Percentiles rank a stretch among this genome's conserved stretches.
Evolutionary conservation across 73 alveolate species (phyloP).

Genomic region (Blepharisma japonicum): DNA sequence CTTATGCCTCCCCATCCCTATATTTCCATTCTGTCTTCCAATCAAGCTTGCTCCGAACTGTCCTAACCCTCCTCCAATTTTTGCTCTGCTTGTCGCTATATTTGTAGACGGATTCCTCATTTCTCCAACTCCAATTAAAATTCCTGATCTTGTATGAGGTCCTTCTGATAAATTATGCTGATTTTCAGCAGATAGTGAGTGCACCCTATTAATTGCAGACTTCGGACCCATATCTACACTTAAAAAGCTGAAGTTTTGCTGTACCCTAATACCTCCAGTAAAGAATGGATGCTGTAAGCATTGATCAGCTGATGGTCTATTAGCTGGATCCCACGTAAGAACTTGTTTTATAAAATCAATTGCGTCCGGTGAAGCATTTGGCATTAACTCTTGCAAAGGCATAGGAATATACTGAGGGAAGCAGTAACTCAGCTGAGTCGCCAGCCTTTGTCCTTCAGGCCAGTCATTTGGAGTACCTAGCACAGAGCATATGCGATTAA

Average conservation of each 20-base stretch:
- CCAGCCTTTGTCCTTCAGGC: conserved; percentile 93
- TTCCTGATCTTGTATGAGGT: no score
- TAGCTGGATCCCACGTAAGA: conserved; percentile 91
- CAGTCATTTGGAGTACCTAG: conserved; percentile 96
- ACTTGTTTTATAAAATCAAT: conserved; percentile 84
- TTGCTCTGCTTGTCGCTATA: no score
- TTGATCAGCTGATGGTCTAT: conserved; percentile 89
- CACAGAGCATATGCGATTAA: conserved; percentile 86
- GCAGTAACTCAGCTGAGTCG: conserved; percentile 78
- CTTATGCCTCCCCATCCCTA: no score
- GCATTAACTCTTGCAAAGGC: conserved; percentile 75
- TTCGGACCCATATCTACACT: no score
- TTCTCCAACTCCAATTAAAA: no score
- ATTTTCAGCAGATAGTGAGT: no score
- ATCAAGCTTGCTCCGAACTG: no score
- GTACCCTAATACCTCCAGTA: conserved; percentile 37
- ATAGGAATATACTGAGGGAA: conserved; percentile 86
- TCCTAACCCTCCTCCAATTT: no score
- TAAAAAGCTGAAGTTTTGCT: background rate
- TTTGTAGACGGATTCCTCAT: no score
- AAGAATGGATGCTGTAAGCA: conserved; percentile 89
- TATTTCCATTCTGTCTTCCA: no score
- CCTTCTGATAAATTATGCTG: no score
- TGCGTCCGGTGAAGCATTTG: conserved; percentile 92
- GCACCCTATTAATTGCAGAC: no score